These are phyloP conservation scores for Neonothopanus nambi DNA, from an alignment of 1,284 basidiomycete genomes.

Conservation along the genomic window DNA sequence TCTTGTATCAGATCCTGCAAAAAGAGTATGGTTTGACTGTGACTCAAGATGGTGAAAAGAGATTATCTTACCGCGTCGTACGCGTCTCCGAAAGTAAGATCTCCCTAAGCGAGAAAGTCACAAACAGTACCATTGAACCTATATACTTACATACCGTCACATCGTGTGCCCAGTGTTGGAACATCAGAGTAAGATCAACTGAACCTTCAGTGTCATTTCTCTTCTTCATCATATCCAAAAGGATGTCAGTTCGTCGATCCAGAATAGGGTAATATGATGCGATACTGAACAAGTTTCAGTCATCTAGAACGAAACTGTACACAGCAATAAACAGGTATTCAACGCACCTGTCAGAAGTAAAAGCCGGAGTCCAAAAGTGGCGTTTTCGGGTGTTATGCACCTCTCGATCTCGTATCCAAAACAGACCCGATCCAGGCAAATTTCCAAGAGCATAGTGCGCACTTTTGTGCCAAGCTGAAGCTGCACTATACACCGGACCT, in stretches of 20 bases:
- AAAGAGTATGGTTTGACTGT: neutral
- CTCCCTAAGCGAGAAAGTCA: neutral
- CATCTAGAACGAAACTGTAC: neutral
- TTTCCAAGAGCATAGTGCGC: neutral
- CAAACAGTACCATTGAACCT: neutral
- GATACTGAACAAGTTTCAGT: neutral
- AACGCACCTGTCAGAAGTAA: neutral
- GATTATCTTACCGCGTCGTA: neutral
- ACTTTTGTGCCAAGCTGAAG: neutral
- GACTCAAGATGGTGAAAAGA: neutral
- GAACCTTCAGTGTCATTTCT: neutral
- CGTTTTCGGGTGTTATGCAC: neutral
- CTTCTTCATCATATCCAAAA: neutral
- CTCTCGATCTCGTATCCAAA: neutral
- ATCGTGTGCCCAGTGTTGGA: neutral
- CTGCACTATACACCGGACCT: neutral
- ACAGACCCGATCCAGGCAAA: neutral
- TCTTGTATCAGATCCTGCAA: neutral
- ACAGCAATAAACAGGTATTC: too few species aligned
- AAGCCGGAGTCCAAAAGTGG: neutral
- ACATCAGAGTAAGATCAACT: neutral
- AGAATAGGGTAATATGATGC: neutral
- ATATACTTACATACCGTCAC: neutral
- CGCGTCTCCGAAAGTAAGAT: neutral
- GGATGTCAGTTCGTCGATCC: neutral